Conservation (phyloP, 192 early-diverging fungal genomes). For the Endogone sp. region DNA sequence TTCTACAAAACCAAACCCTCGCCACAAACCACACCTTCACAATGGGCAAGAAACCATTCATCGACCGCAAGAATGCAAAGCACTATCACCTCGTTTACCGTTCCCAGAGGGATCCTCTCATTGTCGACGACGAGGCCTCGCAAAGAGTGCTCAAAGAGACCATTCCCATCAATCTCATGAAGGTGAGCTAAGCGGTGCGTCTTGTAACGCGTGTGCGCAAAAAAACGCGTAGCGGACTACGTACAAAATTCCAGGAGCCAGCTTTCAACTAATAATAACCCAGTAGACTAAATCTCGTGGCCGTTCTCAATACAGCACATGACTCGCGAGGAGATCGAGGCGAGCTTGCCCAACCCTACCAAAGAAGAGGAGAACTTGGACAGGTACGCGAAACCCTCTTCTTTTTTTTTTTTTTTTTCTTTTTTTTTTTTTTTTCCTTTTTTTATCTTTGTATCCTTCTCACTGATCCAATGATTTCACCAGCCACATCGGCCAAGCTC, state of each 20-base stretch:
- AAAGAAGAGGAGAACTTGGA: neutral
- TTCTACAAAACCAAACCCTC: too few species aligned
- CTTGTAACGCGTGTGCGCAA: neutral
- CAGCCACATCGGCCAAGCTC: slow-evolving; percentile 63
- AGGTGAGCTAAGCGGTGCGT: slow-evolving; percentile 22
- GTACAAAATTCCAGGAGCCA: too few species aligned
- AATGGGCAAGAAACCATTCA: slow-evolving; percentile 77
- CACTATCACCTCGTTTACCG: slow-evolving; percentile 93
- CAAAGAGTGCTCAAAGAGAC: slow-evolving; percentile 79
- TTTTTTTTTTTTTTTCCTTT: slow-evolving; percentile 8
- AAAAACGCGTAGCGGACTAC: too few species aligned
- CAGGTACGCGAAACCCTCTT: neutral
- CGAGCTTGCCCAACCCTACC: neutral
- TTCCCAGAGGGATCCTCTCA: slow-evolving; percentile 90
- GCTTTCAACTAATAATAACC: too few species aligned
- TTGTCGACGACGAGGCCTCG: slow-evolving; percentile 75
- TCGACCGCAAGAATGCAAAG: slow-evolving; percentile 80
- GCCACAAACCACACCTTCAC: too few species aligned
- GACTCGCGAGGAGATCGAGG: neutral
- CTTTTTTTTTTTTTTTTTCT: neutral
- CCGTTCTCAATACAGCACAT: too few species aligned
- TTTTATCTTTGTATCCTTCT: neutral
- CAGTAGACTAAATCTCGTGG: too few species aligned
- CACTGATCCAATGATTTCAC: neutral
- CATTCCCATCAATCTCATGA: slow-evolving; percentile 58